Evolutionary conservation across 768 basidiomycete species (phyloP).

Genomic region (Leccinum subtestaceum): DNA sequence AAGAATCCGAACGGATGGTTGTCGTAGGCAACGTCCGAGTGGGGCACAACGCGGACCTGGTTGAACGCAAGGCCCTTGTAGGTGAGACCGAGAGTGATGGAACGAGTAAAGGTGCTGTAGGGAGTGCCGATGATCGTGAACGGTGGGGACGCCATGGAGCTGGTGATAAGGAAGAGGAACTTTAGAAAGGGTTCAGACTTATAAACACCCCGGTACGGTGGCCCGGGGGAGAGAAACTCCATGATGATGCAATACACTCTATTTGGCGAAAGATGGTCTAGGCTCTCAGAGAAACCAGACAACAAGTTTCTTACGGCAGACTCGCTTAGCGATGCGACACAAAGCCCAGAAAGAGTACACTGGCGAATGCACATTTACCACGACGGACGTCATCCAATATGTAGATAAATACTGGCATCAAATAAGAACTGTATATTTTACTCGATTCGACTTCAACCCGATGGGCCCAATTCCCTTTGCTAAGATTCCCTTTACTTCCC

Average conservation of each 20-base stretch:
- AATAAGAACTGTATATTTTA: not conserved
- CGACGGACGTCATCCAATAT: not conserved
- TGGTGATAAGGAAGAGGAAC: not conserved
- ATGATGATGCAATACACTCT: not conserved
- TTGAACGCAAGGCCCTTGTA: constrained; percentile 29
- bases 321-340: not conserved
- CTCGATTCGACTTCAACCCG: not conserved
- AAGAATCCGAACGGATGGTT: constrained; percentile 33
- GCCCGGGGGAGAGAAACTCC: not conserved
- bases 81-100: constrained; percentile 29
- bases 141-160: constrained; percentile 17
- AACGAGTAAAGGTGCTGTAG: constrained; percentile 33
- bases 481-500: not conserved
- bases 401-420: not conserved
- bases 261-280: not conserved
- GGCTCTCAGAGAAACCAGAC: not conserved
- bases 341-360: too few species aligned
- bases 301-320: not conserved
- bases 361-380: not conserved
- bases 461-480: not conserved
- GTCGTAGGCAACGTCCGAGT: constrained; percentile 28
- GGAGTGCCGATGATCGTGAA: constrained; percentile 33
- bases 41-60: constrained; percentile 25
- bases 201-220: constrained; percentile 1
- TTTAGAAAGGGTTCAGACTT: not conserved